These are phyloP conservation scores for Inonotus obliquus DNA, from an alignment of 1,284 basidiomycete genomes.

Conservation along the genomic window DNA sequence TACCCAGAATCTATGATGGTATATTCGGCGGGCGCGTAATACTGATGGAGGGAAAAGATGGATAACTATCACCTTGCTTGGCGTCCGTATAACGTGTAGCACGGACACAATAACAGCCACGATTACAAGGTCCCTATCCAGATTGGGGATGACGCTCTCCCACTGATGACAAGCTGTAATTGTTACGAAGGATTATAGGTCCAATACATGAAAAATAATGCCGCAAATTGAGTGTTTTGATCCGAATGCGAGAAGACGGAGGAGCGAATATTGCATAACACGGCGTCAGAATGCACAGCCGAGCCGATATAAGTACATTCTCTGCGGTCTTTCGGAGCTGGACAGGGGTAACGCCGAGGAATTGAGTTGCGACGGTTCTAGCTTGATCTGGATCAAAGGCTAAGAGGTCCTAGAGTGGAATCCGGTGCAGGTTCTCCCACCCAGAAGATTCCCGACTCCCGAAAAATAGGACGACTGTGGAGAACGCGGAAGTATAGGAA, in stretches of 20 bases:
- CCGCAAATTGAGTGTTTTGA: not conserved
- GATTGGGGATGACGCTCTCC: too few species aligned
- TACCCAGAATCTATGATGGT: not conserved
- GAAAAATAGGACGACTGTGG: not conserved
- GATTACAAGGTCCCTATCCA: not conserved
- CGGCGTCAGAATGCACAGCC: not conserved
- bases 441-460: not conserved
- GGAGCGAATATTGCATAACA: not conserved
- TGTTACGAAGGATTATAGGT: too few species aligned
- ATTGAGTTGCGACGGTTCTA: not conserved
- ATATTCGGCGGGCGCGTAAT: not conserved
- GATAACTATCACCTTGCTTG: not conserved
- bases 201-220: not conserved
- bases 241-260: not conserved
- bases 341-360: not conserved
- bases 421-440: not conserved
- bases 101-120: not conserved
- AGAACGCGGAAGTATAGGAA: not conserved
- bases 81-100: not conserved
- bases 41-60: not conserved
- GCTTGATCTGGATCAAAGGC: not conserved
- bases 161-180: not conserved
- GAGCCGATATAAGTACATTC: not conserved
- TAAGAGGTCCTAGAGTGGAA: not conserved
- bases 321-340: not conserved